A percentile compares a stretch with the other conserved stretches of the same genome.
These are phyloP conservation scores for Linderniella brevidens DNA, from an alignment of 257 asterid genomes.

Conservation along the genomic window DNA sequence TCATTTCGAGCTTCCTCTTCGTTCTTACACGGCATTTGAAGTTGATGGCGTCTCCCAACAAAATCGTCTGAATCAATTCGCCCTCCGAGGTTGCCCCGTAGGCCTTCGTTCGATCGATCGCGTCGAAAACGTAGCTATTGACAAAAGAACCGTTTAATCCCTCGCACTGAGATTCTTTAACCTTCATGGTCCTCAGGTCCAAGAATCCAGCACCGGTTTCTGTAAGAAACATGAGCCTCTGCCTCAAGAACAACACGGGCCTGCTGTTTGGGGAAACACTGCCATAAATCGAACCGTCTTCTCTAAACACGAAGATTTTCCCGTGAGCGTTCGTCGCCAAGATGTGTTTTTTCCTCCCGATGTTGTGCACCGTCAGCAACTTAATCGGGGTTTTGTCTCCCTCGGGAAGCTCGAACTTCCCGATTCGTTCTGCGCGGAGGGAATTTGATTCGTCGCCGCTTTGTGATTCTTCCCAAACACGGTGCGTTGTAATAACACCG, in stretches of 20 bases:
- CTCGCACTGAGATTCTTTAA: slow-evolving; percentile 79
- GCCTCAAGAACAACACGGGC: slow-evolving; percentile 78
- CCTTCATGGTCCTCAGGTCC: slow-evolving; percentile 84
- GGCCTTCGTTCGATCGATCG: slow-evolving; percentile 71
- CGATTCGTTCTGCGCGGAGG: slow-evolving; percentile 32
- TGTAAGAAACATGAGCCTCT: slow-evolving; percentile 77
- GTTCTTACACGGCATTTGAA: slow-evolving; percentile 83
- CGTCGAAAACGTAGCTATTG: slow-evolving; percentile 57
- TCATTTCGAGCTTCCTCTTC: slow-evolving; percentile 51
- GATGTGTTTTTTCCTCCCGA: slow-evolving; percentile 67
- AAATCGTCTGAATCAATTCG: slow-evolving; percentile 53
- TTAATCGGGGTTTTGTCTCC: slow-evolving; percentile 23
- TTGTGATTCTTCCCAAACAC: slow-evolving; percentile 62
- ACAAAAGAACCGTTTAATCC: slow-evolving; percentile 55
- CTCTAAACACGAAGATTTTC: slow-evolving; percentile 43
- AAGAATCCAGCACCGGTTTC: slow-evolving; percentile 88
- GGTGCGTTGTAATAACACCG: slow-evolving; percentile 54
- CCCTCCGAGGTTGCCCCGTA: slow-evolving; percentile 69
- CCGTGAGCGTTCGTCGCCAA: slow-evolving; percentile 44
- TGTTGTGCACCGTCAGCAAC: slow-evolving; percentile 60
- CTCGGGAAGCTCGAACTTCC: slow-evolving; percentile 31
- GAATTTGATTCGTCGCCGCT: slow-evolving; percentile 49
- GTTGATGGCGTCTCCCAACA: slow-evolving; percentile 75
- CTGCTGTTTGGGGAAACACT: slow-evolving; percentile 33
- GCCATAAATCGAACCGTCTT: slow-evolving; percentile 56